Conservation (phyloP, 2,329 filamentous ascomycete species). For the Monosporascus sp. region DNA sequence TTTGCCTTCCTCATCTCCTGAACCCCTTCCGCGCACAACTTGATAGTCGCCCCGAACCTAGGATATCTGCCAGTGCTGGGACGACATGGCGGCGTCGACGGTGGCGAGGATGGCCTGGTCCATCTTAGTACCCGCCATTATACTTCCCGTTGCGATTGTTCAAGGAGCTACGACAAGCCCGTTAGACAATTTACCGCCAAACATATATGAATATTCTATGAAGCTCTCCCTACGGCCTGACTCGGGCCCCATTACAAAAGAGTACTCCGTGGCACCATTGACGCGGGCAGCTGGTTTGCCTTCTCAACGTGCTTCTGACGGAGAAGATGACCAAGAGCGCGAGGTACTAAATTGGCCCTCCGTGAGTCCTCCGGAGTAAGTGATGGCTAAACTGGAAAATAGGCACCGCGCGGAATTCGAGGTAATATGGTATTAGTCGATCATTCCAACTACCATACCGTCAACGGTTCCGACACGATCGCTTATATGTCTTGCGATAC, state of each 20-base stretch:
- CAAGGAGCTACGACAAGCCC: constrained; percentile 22
- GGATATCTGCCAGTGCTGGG: constrained; percentile 1
- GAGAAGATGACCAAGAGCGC: constrained; percentile 6
- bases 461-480: constrained; percentile 33
- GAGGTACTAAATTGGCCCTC: constrained; percentile 4
- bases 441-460: constrained; percentile 35
- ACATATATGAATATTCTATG: constrained; percentile 16
- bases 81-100: constrained; percentile 31
- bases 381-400: constrained; percentile 9
- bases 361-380: not conserved
- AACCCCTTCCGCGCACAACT: constrained; percentile 1
- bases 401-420: constrained; percentile 36
- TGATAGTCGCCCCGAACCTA: not conserved
- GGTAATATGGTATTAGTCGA: constrained; percentile 41
- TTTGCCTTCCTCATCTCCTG: not conserved
- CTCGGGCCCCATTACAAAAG: constrained; percentile 6
- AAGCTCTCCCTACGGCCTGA: constrained; percentile 12
- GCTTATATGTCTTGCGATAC: constrained; percentile 54
- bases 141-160: constrained; percentile 28
- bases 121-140: constrained; percentile 23
- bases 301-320: constrained; percentile 6
- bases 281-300: constrained; percentile 19
- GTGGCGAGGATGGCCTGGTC: constrained; percentile 29
- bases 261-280: constrained; percentile 21
- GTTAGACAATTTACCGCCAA: constrained; percentile 10